Evolutionary conservation across 495 filamentous ascomycete species (phyloP).

Genomic region (Penicillium nucicola): DNA sequence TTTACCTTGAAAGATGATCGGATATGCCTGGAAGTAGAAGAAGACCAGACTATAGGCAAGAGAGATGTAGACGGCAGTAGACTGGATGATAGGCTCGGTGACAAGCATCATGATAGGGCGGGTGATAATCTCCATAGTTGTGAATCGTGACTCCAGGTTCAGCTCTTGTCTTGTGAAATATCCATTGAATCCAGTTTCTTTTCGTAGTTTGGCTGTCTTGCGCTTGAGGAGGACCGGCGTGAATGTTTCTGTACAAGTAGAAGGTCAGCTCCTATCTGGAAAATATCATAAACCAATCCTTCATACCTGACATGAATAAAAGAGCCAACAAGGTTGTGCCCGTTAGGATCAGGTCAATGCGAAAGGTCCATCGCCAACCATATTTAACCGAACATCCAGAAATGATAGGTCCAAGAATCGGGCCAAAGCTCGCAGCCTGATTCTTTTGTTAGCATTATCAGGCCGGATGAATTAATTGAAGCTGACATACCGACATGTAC

Average conservation of each 20-base stretch:
- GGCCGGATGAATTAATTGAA: not conserved
- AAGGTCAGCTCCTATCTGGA: not conserved
- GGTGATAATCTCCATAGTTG: conserved; percentile 42
- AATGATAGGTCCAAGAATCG: conserved; percentile 64
- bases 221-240: conserved; percentile 63
- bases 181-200: conserved; percentile 48
- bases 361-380: conserved; percentile 66
- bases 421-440: conserved; percentile 63
- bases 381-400: conserved; percentile 58
- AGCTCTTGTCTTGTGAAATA: conserved; percentile 39
- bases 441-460: conserved; percentile 1
- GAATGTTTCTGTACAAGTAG: conserved; percentile 57
- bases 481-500: conserved; percentile 62
- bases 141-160: conserved; percentile 36
- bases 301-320: conserved; percentile 47
- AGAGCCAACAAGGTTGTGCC: conserved; percentile 42
- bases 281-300: not conserved
- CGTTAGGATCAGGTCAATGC: conserved; percentile 58
- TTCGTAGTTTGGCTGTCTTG: conserved; percentile 61
- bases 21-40: conserved; percentile 66
- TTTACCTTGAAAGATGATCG: conserved; percentile 56
- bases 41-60: conserved; percentile 73
- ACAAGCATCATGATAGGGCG: conserved; percentile 46
- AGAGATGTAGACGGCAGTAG: conserved; percentile 65
- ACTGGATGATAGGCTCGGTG: conserved; percentile 62